Evolutionary conservation across 805 yeast genomes (phyloP).

Genomic region (Suhomyces xylopsoci): DNA sequence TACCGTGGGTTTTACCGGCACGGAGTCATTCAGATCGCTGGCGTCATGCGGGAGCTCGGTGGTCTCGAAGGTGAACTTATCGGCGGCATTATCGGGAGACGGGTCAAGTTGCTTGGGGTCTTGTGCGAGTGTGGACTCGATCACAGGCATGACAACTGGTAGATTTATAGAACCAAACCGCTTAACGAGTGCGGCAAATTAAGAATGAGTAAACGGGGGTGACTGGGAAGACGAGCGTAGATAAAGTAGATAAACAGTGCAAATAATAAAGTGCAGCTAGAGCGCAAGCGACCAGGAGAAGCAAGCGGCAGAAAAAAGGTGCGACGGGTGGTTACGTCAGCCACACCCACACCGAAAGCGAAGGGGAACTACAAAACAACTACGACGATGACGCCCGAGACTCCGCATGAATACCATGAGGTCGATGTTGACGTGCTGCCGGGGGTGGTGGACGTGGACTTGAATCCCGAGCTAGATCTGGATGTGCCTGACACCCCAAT

Average conservation of each 20-base stretch:
- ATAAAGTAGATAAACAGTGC: neutral
- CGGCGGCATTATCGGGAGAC: neutral
- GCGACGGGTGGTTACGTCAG: neutral
- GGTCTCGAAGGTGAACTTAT: neutral
- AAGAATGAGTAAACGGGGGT: neutral
- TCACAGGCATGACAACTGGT: slow-evolving; percentile 8
- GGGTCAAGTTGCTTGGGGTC: slow-evolving; percentile 3
- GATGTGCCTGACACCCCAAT: neutral
- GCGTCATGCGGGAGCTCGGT: neutral
- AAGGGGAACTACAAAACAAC: neutral
- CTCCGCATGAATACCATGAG: neutral
- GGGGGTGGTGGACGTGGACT: slow-evolving; percentile 26
- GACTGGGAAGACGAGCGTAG: neutral
- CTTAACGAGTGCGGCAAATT: neutral
- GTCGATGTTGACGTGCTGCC: slow-evolving; percentile 4
- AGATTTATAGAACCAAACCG: neutral
- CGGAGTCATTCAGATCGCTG: neutral
- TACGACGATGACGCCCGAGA: neutral
- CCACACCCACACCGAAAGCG: neutral
- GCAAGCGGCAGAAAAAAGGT: neutral
- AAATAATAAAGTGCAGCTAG: neutral
- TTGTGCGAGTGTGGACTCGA: slow-evolving; percentile 1
- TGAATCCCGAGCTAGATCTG: slow-evolving; percentile 37
- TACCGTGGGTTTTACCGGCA: neutral
- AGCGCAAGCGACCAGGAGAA: neutral